Evolutionary conservation across 306 rosid species (phyloP).

Genomic region (Chamaecrista fasciculata): DNA sequence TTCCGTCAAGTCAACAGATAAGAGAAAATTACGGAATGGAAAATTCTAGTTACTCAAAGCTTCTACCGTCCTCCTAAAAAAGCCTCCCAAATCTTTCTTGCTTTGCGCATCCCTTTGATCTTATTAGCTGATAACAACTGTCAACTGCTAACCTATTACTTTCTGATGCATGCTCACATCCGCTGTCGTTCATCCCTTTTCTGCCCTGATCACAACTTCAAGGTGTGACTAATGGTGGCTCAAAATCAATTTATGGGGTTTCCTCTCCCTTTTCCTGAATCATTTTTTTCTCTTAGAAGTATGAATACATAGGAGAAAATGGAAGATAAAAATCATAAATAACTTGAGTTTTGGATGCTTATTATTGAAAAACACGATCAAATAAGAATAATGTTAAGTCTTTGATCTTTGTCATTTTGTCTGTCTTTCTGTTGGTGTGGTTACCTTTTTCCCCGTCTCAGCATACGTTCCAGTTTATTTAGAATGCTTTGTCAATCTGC

Average conservation of each 20-base stretch:
- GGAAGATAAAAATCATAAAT: neutral
- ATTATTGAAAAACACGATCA: neutral
- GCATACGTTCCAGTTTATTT: slow-evolving; percentile 1
- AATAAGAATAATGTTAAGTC: neutral
- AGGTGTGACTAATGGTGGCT: neutral
- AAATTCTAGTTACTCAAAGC: neutral
- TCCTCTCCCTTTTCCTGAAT: too few species aligned
- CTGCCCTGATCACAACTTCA: neutral
- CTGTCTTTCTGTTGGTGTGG: slow-evolving; percentile 5
- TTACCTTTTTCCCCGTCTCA: slow-evolving; percentile 2
- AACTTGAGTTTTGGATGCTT: neutral
- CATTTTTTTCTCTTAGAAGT: too few species aligned
- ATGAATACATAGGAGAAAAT: neutral
- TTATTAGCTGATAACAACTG: neutral
- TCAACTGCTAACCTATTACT: neutral
- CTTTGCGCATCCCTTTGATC: neutral
- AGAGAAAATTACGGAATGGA: neutral
- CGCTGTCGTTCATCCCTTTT: neutral
- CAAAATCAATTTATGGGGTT: slow-evolving; percentile 17
- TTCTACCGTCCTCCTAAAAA: neutral
- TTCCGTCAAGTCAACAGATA: neutral
- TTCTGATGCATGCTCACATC: neutral
- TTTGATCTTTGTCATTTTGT: neutral
- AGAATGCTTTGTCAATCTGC: neutral
- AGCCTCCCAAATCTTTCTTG: neutral